Evolutionary conservation across 164 flowering plant genomes (phyloP), one percentile per base, ranked within the genome.

Genomic region (Vitis amurensis): DNA sequence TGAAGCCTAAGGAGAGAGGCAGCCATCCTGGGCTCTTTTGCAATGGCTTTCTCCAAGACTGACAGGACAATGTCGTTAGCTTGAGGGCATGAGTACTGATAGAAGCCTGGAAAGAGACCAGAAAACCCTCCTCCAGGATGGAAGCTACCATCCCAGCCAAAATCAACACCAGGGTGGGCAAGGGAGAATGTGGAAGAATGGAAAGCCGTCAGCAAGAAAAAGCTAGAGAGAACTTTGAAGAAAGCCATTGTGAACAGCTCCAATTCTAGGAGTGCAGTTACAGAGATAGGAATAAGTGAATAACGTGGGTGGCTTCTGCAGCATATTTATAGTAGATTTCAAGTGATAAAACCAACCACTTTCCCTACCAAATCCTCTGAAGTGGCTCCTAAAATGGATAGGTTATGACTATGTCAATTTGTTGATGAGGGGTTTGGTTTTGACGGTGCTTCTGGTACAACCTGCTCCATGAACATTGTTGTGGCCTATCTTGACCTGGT

Each of bases 1-100:
- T 91, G 97, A 74, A 94, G 97, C 80, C 98, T 83, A 30, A 94
- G 88, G 82, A 94, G 76, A 67, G 97, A 86, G 37, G 98, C 98
- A 76, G 97, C 93, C 81, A 89, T 85, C 48, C 94, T 84, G 23
- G 93, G 84, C 66, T 94, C 89, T 71, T 70, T 80, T 0, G 86
- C 76, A 64, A 91, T 87, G 79, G 86, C 97, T 48, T 79, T 78
- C 67, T 89, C 82, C 73, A 94, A 66, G 51, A 89, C 91, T 53
- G 92, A 82, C 84, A 83, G 79, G 75, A 94, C 90, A 81, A 94
- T 89, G 64, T 91, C 89, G 77, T 89, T 72, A 52, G 79, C 91
- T 74, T 89, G 92, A 23, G 98, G 97, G 78, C 97, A 94, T 44
- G 94, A 82, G 64, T 70, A 73, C 56, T 79, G 83, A 66, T 94